phyloP scores from a whole-genome alignment of 345 rosid species.

The Rhodamnia rubescens region DNA sequence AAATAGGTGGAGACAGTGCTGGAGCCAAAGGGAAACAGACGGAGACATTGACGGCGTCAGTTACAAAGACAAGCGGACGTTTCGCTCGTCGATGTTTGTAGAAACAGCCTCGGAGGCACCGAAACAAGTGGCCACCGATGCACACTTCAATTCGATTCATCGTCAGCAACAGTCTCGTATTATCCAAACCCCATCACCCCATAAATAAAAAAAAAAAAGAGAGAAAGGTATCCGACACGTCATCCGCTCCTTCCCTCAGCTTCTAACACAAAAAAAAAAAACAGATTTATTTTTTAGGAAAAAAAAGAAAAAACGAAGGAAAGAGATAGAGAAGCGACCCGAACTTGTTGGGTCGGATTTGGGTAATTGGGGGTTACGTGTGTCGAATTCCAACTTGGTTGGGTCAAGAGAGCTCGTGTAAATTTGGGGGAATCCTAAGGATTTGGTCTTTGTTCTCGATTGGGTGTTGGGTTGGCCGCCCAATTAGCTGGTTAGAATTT shows the following conservation, averaged over 20 bases:
- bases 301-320: neutral
- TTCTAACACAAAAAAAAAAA: neutral
- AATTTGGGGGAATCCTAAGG: neutral
- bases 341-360: neutral
- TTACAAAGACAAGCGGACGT: neutral
- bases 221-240: neutral
- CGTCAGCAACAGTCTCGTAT: neutral
- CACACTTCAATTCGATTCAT: neutral
- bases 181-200: neutral
- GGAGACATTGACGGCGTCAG: neutral
- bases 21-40: neutral
- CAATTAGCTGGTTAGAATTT: neutral
- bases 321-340: neutral
- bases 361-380: neutral
- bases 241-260: neutral
- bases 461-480: neutral
- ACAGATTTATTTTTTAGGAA: no score
- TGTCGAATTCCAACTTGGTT: neutral
- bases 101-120: neutral
- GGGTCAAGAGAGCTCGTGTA: neutral
- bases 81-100: neutral
- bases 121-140: neutral
- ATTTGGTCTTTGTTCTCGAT: neutral
- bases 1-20: neutral
- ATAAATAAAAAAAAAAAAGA: no score